Evolutionary conservation across 306 rosid genomes (phyloP).

Genomic region (Geum urbanum): DNA sequence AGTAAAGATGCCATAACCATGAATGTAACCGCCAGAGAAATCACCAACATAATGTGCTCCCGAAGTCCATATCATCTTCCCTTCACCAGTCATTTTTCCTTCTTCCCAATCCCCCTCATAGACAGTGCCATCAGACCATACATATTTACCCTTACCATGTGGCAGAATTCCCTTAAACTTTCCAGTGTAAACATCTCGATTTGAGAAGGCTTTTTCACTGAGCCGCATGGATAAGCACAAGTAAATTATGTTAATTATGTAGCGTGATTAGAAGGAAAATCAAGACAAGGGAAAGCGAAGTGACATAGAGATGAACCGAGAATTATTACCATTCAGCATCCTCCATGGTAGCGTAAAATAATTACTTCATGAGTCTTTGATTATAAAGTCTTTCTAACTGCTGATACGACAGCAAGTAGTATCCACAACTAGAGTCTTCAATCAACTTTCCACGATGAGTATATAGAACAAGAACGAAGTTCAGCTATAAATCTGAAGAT

Average conservation of each 20-base stretch:
- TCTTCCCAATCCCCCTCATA: conserved; percentile 86
- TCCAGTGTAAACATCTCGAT: conserved; percentile 68
- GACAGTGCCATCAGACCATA: conserved; percentile 71
- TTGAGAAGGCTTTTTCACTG: conserved; percentile 54
- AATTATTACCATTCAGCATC: conserved; percentile 47
- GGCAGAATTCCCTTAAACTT: conserved; percentile 51
- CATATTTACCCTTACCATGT: conserved; percentile 78
- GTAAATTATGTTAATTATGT: neutral
- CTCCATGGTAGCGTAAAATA: conserved; percentile 40
- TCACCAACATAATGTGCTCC: conserved; percentile 84
- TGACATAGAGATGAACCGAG: conserved; percentile 6
- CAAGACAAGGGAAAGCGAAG: neutral
- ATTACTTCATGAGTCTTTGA: conserved; percentile 24
- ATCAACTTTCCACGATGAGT: conserved; percentile 17
- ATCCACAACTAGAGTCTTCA: conserved; percentile 17
- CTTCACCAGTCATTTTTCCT: conserved; percentile 83
- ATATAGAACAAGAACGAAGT: conserved; percentile 1
- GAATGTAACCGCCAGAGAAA: conserved; percentile 74
- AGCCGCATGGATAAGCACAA: conserved; percentile 25
- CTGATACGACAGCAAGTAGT: conserved; percentile 16
- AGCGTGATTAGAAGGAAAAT: neutral
- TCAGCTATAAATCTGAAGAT: conserved; percentile 22
- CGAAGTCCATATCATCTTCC: conserved; percentile 59
- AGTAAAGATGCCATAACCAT: conserved; percentile 70
- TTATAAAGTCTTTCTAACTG: conserved; percentile 19